Percentiles rank a stretch among this genome's conserved stretches.
Conservation (phyloP, 2,329 filamentous ascomycete genomes). For the Orbilia ellipsospora region DNA sequence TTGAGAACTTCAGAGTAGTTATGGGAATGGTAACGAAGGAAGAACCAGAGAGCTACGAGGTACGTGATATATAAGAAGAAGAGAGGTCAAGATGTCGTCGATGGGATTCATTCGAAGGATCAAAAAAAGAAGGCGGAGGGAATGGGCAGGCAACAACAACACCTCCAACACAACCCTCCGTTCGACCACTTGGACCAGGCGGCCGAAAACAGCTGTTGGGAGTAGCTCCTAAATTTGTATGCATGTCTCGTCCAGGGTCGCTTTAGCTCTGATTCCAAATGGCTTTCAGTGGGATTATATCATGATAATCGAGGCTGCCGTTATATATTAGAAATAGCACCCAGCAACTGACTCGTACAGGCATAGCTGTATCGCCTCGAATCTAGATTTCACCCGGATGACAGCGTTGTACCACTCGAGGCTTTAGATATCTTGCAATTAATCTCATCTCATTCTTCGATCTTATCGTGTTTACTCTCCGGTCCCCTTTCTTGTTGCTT, state of each 20-base stretch:
- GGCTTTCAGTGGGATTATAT: not conserved
- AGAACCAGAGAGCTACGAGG: too few species aligned
- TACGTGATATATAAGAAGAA: too few species aligned
- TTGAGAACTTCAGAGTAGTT: too few species aligned
- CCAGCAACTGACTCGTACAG: not conserved
- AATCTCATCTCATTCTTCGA: constrained; percentile 7
- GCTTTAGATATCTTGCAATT: not conserved
- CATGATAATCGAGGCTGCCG: not conserved
- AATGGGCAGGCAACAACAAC: too few species aligned
- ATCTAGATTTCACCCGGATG: not conserved
- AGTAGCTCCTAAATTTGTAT: not conserved
- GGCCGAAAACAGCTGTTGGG: not conserved
- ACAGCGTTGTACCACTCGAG: too few species aligned
- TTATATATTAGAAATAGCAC: constrained; percentile 1
- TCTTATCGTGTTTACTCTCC: constrained; percentile 1
- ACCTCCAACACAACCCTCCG: too few species aligned
- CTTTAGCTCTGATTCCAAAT: not conserved
- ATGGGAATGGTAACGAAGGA: too few species aligned
- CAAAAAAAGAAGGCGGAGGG: too few species aligned
- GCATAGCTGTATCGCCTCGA: not conserved
- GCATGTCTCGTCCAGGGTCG: too few species aligned
- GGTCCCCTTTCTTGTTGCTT: constrained; percentile 12
- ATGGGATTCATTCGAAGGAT: too few species aligned
- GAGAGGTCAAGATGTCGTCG: too few species aligned
- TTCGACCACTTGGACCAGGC: too few species aligned